phyloP scores from a whole-genome alignment of 768 basidiomycete species.

The Tricholoma furcatifolium region DNA sequence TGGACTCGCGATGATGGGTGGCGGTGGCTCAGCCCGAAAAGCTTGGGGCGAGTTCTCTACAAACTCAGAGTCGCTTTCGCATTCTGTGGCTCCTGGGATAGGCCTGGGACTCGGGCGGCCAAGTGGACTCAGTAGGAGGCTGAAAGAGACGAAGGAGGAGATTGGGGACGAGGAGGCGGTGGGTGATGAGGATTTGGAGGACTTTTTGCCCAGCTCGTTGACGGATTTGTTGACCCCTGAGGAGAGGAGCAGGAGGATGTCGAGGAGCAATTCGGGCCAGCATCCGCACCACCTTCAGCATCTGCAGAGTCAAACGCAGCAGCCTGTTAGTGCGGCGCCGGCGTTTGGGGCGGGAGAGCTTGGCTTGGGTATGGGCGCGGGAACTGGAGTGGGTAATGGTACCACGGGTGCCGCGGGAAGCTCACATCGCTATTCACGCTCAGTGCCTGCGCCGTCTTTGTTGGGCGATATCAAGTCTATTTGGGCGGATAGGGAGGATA shows the following conservation, averaged over 20 bases:
- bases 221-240: conserved; percentile 88
- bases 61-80: conserved; percentile 1
- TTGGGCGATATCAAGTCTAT: conserved; percentile 77
- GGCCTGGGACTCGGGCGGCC: conserved; percentile 41
- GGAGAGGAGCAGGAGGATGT: conserved; percentile 81
- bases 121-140: conserved; percentile 16
- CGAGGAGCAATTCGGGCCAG: conserved; percentile 61
- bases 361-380: neutral
- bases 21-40: conserved; percentile 19
- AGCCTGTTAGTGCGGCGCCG: conserved; percentile 17
- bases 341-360: conserved; percentile 16
- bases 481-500: conserved; percentile 60
- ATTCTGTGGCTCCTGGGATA: conserved; percentile 16
- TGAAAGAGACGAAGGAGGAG: conserved; percentile 16
- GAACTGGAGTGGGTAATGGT: neutral
- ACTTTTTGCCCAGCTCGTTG: conserved; percentile 85
- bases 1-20: conserved; percentile 47
- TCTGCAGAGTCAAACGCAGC: neutral
- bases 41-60: conserved; percentile 32
- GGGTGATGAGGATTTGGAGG: conserved; percentile 81
- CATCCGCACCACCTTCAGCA: too few relatives aligned
- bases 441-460: conserved; percentile 76
- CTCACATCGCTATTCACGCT: conserved; percentile 75
- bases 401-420: conserved; percentile 21
- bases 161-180: conserved; percentile 37